These are phyloP conservation scores for Tulasnella sp. DNA, from an alignment of 768 basidiomycete genomes.

Conservation along the genomic window DNA sequence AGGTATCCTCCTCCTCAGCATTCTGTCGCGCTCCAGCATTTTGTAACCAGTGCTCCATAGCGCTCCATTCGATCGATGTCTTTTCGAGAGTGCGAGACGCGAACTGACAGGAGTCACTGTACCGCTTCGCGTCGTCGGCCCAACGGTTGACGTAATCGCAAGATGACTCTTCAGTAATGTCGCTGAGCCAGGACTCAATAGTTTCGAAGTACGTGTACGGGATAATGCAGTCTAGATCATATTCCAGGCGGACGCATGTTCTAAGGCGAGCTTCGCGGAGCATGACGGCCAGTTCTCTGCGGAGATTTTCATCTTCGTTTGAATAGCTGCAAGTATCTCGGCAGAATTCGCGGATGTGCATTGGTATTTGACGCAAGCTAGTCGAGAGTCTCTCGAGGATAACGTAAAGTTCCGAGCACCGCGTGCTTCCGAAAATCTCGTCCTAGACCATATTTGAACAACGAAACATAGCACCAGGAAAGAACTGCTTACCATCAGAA, in stretches of 20 bases:
- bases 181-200: not conserved
- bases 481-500: not conserved
- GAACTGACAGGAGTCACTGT: not conserved
- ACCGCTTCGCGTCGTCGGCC: not conserved
- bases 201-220: not conserved
- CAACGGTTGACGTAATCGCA: not conserved
- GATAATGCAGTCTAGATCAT: not conserved
- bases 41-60: not conserved
- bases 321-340: not conserved
- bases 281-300: not conserved
- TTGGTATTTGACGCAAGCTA: not conserved
- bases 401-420: not conserved
- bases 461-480: not conserved
- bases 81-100: slow-evolving; percentile 39
- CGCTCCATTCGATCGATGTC: slow-evolving; percentile 33
- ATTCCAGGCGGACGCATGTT: not conserved
- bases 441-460: not conserved
- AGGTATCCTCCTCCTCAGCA: not conserved
- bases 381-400: not conserved
- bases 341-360: not conserved
- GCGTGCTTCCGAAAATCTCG: not conserved
- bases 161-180: not conserved
- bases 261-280: not conserved
- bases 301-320: not conserved
- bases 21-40: not conserved